Base-by-base conservation (phyloP, 2,329 filamentous ascomycete genomes). In the Diaporthe sp. region DNA sequence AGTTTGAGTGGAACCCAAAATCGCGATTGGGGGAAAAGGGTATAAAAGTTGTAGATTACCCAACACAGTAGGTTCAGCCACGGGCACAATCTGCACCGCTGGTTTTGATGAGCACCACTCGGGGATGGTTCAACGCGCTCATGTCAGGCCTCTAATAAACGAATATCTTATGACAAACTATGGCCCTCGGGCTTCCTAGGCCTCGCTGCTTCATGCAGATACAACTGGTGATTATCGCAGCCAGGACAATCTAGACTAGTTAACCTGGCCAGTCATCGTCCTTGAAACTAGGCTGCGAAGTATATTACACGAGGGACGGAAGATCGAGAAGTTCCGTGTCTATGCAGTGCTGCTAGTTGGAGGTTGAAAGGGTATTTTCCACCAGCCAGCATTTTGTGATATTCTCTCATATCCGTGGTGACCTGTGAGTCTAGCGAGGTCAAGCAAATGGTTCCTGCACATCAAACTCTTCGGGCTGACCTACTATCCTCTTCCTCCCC, bases 61-160 rank as follows among this genome's bases (percentile, higher is more conserved):
- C 42, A 49, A 13, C 22, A 39, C 34, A 65, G 25, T 49, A 57
- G 46, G 31, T 65, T 65, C 34, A 65, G 34, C 58, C 46, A 19
- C 42, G 51, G 39, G 17, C 19, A 51, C 57, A 42, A 42, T 53
- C 25, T 53, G 57, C 57, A 59, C 37, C 28, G 70, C 49, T 65
- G 71, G 58, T 28, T 28, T 46, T 44, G 58, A 65, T 73, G 71
- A 65, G 58, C 51, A 61, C 37, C 55, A 62, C 46, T 34, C 31
- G 17, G 22, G 19, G 46, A 44, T 55, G 61, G 25, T 55, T 57
- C 34, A 55, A 69, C 22, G 49, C 34, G 46, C 65, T 69, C 34
- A 55, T 42, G 49, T 22, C 37, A 69, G 22, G 31, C 46, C 46
- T 53, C 46, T 73, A 73, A 73, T 73, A 73, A 44, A 73, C 71